Evolutionary conservation across 139 green algal species (phyloP).

Genomic region (Coelastrella sp.): DNA sequence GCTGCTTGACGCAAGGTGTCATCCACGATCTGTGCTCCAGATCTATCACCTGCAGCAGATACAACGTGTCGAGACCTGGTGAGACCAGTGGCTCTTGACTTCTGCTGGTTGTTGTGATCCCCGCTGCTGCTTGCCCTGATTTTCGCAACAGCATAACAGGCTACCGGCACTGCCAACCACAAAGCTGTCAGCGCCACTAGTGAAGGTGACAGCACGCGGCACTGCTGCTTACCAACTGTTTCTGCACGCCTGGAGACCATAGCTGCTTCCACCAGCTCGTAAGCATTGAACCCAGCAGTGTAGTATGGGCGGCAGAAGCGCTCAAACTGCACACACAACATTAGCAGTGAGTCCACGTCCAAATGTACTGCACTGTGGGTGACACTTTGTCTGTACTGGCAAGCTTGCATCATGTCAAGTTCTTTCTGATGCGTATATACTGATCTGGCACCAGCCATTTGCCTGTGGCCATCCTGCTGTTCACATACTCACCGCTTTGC

Average conservation of each 20-base stretch:
- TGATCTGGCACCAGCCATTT: not conserved
- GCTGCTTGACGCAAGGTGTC: constrained; percentile 58
- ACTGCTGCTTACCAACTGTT: constrained; percentile 36
- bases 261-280: constrained; percentile 50
- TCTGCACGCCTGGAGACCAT: constrained; percentile 49
- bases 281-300: constrained; percentile 72
- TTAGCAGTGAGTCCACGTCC: no score
- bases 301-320: constrained; percentile 72
- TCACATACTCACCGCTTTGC: constrained; percentile 8
- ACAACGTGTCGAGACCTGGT: no score
- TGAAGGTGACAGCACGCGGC: not conserved
- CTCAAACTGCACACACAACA: constrained; percentile 55
- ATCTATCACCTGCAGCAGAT: constrained; percentile 43
- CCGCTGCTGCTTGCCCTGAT: no score
- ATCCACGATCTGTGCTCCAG: constrained; percentile 52
- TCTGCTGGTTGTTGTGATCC: no score
- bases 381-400: no score
- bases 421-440: no score
- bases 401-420: no score
- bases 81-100: no score
- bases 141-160: no score
- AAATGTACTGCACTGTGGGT: no score
- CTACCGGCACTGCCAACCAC: no score
- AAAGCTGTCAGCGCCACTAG: no score
- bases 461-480: not conserved